Base-by-base conservation (phyloP, 768 basidiomycete genomes). In the Coprinellus aureogranulatus region DNA sequence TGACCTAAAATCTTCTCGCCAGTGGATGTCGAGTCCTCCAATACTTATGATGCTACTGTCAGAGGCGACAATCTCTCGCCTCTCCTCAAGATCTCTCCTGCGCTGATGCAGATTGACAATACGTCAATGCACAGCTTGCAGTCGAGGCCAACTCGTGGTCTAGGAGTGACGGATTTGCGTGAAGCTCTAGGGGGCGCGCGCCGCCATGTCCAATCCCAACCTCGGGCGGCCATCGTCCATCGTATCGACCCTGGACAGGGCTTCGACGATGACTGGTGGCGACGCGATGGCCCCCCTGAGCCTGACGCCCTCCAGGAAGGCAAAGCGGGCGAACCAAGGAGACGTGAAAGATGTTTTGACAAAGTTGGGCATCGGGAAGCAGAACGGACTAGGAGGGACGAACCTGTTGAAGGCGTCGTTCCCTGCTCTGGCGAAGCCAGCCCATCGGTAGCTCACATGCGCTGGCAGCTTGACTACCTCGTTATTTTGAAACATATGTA, bases 21-120 rank as follows among this genome's bases (percentile, higher is more conserved):
- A 60, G 48, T 61, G 87, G 87, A 87, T 10, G 74, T 83, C 30
- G 87, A 88, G 63, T 75, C 75, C 50, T 76, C 79, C 14, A 71
- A 76, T 12, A 71, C 70, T 12, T 84, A 81, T 58, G 86, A 92
- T 22, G 65, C 77, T 9, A 80, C 82, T 22, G 62, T 78, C 20
- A 79, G 88, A 23, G 82, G 82, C 55, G 89, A 92, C 62, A 85
- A 85, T 14, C 74, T 88, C 40, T 84, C 89, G 2, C 88, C 90
- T 2, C 79, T 93, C 42, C 80, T 92, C 53, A 90, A 86, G 67
- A 84, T 94, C 31, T 89, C 91, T 4, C 91, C 91, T 31, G 86
- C 88, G 16, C 75, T 96, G 60, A 96, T 94, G 91, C 87, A 90
- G 62, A 90, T 91, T 53, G 90, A 94, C 64, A 96, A 96, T 68